phyloP scores from a whole-genome alignment of 179 eudicot species.

The Camellia oleifera region DNA sequence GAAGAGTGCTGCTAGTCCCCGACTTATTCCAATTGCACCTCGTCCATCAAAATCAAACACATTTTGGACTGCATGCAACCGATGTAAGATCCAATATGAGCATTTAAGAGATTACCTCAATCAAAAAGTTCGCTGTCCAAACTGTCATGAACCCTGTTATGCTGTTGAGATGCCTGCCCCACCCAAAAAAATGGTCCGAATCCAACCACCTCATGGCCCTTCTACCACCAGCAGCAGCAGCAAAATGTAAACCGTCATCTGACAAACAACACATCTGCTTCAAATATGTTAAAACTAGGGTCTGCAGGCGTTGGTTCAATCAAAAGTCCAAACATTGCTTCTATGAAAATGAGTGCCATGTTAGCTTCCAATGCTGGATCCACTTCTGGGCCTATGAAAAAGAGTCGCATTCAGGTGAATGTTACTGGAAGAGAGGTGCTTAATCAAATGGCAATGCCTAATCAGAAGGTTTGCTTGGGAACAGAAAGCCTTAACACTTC shows the following conservation, averaged over 20 bases:
- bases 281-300: slow-evolving; percentile 19
- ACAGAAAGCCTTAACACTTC: neutral
- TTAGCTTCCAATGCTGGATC: slow-evolving; percentile 8
- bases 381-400: slow-evolving; percentile 9
- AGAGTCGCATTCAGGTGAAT: neutral
- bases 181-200: slow-evolving; percentile 25
- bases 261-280: slow-evolving; percentile 11
- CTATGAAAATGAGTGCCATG: slow-evolving; percentile 29
- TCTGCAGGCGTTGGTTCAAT: neutral
- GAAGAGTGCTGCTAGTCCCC: slow-evolving; percentile 21
- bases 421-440: slow-evolving; percentile 3
- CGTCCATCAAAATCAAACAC: slow-evolving; percentile 30
- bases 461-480: slow-evolving; percentile 24
- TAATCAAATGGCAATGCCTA: slow-evolving; percentile 24
- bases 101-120: slow-evolving; percentile 54
- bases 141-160: slow-evolving; percentile 48
- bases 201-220: slow-evolving; percentile 24
- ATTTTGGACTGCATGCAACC: slow-evolving; percentile 69
- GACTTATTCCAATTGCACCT: slow-evolving; percentile 29
- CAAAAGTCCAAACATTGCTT: slow-evolving; percentile 18
- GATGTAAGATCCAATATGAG: slow-evolving; percentile 64
- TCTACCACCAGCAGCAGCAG: slow-evolving; percentile 17
- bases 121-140: slow-evolving; percentile 51
- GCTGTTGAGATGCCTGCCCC: slow-evolving; percentile 22
- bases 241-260: slow-evolving; percentile 25